Conservation (phyloP, 2,329 filamentous ascomycete species). For the Ilyonectria robusta region DNA sequence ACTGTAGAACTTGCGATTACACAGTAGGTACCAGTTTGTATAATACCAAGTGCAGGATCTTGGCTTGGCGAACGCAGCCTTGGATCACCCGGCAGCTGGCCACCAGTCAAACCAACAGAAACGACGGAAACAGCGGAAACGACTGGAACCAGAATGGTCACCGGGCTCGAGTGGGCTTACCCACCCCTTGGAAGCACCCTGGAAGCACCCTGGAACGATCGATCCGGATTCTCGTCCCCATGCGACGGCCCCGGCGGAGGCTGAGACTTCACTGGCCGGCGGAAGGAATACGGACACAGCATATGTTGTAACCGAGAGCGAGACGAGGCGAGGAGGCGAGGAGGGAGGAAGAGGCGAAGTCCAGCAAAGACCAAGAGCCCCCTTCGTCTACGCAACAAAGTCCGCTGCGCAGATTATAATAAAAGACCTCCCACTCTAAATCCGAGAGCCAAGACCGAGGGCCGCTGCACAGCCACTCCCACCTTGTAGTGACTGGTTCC, state of each 20-base stretch:
- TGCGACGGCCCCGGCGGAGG: constrained; percentile 15
- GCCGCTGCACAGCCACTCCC: constrained; percentile 29
- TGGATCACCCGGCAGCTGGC: constrained; percentile 5
- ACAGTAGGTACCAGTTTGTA: not conserved
- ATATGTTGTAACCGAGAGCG: constrained; percentile 3
- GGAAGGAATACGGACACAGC: not conserved
- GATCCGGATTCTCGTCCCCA: constrained; percentile 15
- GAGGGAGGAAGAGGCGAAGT: not conserved
- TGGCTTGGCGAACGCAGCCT: not conserved
- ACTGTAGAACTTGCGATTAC: not conserved
- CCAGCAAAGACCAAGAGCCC: not conserved
- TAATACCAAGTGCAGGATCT: not conserved
- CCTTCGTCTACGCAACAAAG: no score
- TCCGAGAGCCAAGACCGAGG: constrained; percentile 28
- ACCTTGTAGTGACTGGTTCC: constrained; percentile 19
- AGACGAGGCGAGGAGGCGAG: constrained; percentile 6
- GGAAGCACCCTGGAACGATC: constrained; percentile 21
- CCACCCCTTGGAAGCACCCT: constrained; percentile 15
- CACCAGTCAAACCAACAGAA: constrained; percentile 1
- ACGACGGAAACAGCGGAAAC: constrained; percentile 3
- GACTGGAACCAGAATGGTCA: constrained; percentile 1
- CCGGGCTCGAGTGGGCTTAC: constrained; percentile 22
- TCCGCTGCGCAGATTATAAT: no score
- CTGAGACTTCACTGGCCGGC: constrained; percentile 4
- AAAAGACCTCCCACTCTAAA: not conserved